Conservation (phyloP, 345 rosid species). For the Salix brachista region DNA sequence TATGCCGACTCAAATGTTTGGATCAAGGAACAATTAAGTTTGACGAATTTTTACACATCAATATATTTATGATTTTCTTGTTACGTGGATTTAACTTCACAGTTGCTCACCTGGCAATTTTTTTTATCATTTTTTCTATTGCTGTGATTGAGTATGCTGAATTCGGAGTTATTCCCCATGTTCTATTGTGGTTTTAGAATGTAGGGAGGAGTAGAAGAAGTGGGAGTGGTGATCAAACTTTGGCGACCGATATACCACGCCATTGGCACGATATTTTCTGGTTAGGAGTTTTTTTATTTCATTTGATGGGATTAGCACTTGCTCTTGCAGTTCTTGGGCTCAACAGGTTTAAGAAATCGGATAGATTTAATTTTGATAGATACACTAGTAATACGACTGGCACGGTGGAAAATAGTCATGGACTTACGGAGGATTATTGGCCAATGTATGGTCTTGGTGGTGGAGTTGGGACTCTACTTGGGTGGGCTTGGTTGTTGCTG, state of each 20-base stretch:
- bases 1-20: not conserved
- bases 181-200: constrained; percentile 33
- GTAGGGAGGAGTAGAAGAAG: constrained; percentile 59
- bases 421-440: constrained; percentile 84
- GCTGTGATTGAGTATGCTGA: not conserved
- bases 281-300: constrained; percentile 69
- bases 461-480: constrained; percentile 66
- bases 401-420: constrained; percentile 33
- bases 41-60: not conserved
- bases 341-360: constrained; percentile 60
- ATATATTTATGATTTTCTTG: not conserved
- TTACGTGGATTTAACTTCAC: not conserved
- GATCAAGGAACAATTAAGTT: not conserved
- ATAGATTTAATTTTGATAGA: constrained; percentile 74
- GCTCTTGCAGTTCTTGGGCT: constrained; percentile 63
- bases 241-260: constrained; percentile 45
- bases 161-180: not conserved
- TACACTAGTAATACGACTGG: constrained; percentile 32
- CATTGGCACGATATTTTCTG: constrained; percentile 93
- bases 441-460: constrained; percentile 82
- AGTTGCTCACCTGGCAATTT: not conserved
- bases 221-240: constrained; percentile 41
- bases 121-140: not conserved
- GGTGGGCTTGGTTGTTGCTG: constrained; percentile 72
- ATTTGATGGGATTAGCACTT: constrained; percentile 58